Base-by-base conservation (phyloP, 768 basidiomycete genomes). In the Boletellus ananiceps region DNA sequence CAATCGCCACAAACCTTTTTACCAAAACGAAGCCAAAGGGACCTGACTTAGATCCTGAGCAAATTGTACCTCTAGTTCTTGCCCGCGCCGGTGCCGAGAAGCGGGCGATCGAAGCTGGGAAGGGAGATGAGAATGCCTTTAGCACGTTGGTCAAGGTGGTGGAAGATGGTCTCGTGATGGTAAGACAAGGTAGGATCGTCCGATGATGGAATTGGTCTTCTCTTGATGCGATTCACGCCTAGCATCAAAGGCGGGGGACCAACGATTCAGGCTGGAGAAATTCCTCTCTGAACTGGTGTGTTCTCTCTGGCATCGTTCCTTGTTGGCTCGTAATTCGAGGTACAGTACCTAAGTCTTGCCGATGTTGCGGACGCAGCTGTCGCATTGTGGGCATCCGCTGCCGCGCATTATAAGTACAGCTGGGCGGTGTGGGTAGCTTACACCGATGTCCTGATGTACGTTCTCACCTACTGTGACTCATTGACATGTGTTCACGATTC, bases 191-290 rank as follows among this genome's bases (percentile, higher is more conserved):
- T 83, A 54, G 18, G 71, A 15, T 23, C 29, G 8, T 16, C 27
- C 7, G 16, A 9, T 4, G 41, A 35, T 27, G 18, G 23, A 25
- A 8, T 3, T 23, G 18, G 9, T 31, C 32, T 9, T 32, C 1
- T 27, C 19, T 52, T 51, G 14, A 54, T 11, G 21, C 9, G 29
- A 37, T 27, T 47, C 16, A 7, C 44, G 44, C 46, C 38, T 54
- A 88, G 86, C 78, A 27, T 79, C 80, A 0, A 76, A 78, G 51
- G 63, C 71, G 3, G 91, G 92, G 2, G 95, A 97, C 66, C 72
- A 84, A 2, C 79, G 82, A 38, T 71, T 90, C 42, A 80, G 87
- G 40, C 69, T 97, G 27, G 94, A 99, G 64, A 93, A 87, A 57
- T 91, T 84, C 62, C 73, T 94, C 15, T 77, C 84, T 35, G 77